These are phyloP conservation scores for Lasiosphaeria ovina DNA, from an alignment of 495 filamentous ascomycete genomes.

Conservation along the genomic window DNA sequence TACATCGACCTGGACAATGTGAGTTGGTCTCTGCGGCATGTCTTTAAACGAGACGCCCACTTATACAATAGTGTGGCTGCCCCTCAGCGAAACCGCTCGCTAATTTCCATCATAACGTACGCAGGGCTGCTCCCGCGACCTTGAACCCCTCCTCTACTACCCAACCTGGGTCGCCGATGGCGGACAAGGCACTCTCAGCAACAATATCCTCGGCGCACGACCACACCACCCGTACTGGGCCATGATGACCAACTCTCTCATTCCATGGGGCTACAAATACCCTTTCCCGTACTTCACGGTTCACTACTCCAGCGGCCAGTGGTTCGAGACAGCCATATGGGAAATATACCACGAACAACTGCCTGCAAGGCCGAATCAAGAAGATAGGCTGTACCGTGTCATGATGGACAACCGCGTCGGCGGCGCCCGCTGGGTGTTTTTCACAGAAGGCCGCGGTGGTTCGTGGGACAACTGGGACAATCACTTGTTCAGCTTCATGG, in stretches of 20 bases:
- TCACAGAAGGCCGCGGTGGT: constrained; percentile 32
- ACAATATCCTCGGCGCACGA: constrained; percentile 80
- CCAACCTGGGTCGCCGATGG: constrained; percentile 80
- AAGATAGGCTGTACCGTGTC: constrained; percentile 22
- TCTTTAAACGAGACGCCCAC: neutral
- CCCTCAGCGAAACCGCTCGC: neutral
- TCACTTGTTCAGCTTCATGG: constrained; percentile 11
- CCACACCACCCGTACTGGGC: constrained; percentile 80
- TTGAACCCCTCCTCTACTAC: constrained; percentile 77
- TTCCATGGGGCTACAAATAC: constrained; percentile 72
- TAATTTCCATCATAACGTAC: neutral
- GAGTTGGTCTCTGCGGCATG: constrained; percentile 26
- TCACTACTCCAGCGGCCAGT: constrained; percentile 78
- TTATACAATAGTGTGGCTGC: neutral
- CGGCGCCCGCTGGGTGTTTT: constrained; percentile 37
- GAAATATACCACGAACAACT: constrained; percentile 54
- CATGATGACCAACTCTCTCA: constrained; percentile 66
- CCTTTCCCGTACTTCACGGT: constrained; percentile 79
- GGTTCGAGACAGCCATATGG: constrained; percentile 81
- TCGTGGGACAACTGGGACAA: constrained; percentile 37
- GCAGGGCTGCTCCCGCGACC: constrained; percentile 74
- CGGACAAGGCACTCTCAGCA: constrained; percentile 76
- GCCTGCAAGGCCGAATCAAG: constrained; percentile 2
- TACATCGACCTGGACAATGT: constrained; percentile 89
- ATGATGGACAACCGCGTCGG: constrained; percentile 35